Evolutionary conservation across 23 red algal species (phyloP).

Genomic region (Gracilariopsis chorda): DNA sequence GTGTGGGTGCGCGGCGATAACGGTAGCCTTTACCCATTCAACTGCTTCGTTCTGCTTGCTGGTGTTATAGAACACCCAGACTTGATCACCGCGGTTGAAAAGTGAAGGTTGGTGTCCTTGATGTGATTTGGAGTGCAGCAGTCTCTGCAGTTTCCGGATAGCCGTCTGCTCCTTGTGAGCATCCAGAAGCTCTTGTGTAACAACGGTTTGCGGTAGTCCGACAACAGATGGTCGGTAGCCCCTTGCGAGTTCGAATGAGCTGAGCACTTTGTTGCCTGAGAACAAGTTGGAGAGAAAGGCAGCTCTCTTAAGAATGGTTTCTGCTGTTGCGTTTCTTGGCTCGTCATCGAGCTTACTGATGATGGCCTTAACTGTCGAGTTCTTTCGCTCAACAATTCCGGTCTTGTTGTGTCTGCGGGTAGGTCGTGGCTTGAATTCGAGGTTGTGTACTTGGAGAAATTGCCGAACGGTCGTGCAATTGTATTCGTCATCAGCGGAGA

Average conservation of each 20-base stretch:
- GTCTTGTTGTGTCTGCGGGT: slow-evolving; percentile 13
- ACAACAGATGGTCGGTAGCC: slow-evolving; percentile 5
- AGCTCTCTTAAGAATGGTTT: neutral
- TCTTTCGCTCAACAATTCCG: slow-evolving; percentile 7
- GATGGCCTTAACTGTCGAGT: neutral
- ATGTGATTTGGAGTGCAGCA: neutral
- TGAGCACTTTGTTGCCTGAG: neutral
- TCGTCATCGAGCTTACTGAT: slow-evolving; percentile 18
- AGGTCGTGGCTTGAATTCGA: slow-evolving; percentile 25
- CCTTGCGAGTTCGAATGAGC: slow-evolving; percentile 19
- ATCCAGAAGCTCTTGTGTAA: neutral
- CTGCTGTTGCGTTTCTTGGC: neutral
- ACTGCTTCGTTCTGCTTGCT: neutral
- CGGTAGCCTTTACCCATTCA: neutral
- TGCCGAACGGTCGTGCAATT: neutral
- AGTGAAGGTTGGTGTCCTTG: neutral
- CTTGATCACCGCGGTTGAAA: neutral
- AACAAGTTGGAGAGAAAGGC: slow-evolving; percentile 30
- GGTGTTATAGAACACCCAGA: neutral
- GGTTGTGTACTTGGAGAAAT: neutral
- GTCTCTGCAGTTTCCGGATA: neutral
- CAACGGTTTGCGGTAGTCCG: neutral
- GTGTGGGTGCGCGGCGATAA: neutral
- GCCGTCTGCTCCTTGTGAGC: slow-evolving; percentile 14
- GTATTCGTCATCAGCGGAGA: slow-evolving; percentile 15